These are phyloP conservation scores for Phylloporus sp. DNA, from an alignment of 768 basidiomycete genomes.

Conservation along the genomic window DNA sequence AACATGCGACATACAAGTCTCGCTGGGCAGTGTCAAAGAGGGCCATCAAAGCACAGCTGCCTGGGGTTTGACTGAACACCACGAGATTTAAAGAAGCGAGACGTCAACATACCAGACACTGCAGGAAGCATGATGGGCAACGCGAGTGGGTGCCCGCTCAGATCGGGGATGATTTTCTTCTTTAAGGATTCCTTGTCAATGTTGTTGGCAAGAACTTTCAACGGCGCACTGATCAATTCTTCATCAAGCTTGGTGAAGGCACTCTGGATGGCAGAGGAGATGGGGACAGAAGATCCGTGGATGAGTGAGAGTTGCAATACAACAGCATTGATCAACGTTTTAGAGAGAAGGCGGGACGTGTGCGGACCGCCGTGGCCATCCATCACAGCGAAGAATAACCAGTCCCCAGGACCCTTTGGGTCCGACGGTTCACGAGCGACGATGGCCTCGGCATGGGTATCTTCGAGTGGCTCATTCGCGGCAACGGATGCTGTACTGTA, in stretches of 20 bases:
- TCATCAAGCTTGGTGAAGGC: slow-evolving; percentile 82
- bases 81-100: not conserved
- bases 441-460: slow-evolving; percentile 70
- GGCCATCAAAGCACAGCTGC: slow-evolving; percentile 88
- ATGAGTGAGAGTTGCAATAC: slow-evolving; percentile 66
- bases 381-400: slow-evolving; percentile 84
- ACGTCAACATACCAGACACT: slow-evolving; percentile 51
- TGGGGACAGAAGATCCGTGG: slow-evolving; percentile 30
- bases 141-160: slow-evolving; percentile 67
- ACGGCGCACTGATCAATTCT: slow-evolving; percentile 76
- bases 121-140: slow-evolving; percentile 76
- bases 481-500: slow-evolving; percentile 75
- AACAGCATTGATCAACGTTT: slow-evolving; percentile 79
- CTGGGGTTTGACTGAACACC: slow-evolving; percentile 33
- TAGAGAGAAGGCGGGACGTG: slow-evolving; percentile 80
- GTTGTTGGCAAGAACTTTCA: slow-evolving; percentile 61
- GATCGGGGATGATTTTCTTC: slow-evolving; percentile 53
- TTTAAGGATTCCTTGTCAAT: slow-evolving; percentile 48
- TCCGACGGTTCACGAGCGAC: slow-evolving; percentile 60
- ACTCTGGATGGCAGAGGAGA: slow-evolving; percentile 63
- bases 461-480: slow-evolving; percentile 90
- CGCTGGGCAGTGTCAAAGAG: slow-evolving; percentile 79
- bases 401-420: slow-evolving; percentile 58
- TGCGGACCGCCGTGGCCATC: slow-evolving; percentile 85
- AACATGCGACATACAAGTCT: slow-evolving; percentile 84